phyloP scores from a whole-genome alignment of 305 asterid genomes.

The Solanum aculeatissimum region DNA sequence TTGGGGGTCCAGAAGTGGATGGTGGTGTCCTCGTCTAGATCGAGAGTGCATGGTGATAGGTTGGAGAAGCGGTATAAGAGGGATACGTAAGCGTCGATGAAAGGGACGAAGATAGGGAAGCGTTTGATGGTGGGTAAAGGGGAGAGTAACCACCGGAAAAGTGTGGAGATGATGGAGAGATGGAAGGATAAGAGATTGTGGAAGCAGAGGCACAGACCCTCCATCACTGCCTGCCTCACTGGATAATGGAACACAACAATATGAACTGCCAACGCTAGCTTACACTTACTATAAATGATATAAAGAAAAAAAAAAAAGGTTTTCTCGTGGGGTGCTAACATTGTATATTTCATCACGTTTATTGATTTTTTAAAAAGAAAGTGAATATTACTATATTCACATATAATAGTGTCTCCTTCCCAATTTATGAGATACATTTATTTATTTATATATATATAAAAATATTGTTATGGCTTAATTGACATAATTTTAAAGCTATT shows the following conservation, averaged over 20 bases:
- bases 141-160: neutral
- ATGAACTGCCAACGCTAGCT: neutral
- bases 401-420: too few species aligned
- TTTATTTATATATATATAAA: too few species aligned
- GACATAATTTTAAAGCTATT: too few species aligned
- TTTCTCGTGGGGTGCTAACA: too few species aligned
- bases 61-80: conserved; percentile 42
- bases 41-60: conserved; percentile 37
- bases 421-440: too few species aligned
- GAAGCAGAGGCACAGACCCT: conserved; percentile 17
- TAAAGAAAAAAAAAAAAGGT: too few species aligned
- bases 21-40: conserved; percentile 50
- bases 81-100: conserved; percentile 35
- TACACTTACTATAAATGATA: too few species aligned
- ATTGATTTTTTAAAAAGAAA: too few species aligned
- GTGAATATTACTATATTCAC: too few species aligned
- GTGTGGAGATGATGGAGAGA: conserved; percentile 20
- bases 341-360: too few species aligned
- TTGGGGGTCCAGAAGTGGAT: conserved; percentile 52
- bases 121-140: conserved; percentile 26
- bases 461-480: too few species aligned
- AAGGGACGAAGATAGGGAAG: conserved; percentile 26
- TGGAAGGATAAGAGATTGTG: conserved; percentile 29
- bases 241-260: neutral
- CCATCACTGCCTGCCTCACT: conserved; percentile 14